These are phyloP conservation scores for Suillus americanus DNA, from an alignment of 768 basidiomycete genomes.

Conservation along the genomic window DNA sequence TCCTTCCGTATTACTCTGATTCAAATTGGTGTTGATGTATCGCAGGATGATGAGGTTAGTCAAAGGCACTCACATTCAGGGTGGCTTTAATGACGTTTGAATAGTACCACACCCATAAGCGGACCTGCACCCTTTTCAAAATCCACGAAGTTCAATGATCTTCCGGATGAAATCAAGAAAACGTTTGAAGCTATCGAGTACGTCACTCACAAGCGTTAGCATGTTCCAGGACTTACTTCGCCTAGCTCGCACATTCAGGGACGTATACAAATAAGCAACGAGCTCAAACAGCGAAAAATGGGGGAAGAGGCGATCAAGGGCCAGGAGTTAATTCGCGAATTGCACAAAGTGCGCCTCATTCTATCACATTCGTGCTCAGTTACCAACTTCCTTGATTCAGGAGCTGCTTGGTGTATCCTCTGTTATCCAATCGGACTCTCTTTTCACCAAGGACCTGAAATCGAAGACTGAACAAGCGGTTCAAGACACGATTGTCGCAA, in stretches of 20 bases:
- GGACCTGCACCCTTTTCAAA: constrained; percentile 37
- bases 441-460: constrained; percentile 68
- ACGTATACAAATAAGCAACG: constrained; percentile 77
- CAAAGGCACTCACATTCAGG: background rate
- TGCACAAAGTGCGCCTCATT: constrained; percentile 56
- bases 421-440: constrained; percentile 64
- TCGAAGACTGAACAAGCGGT: constrained; percentile 75
- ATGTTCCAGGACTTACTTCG: constrained; percentile 12
- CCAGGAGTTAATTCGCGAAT: constrained; percentile 61
- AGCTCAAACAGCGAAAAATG: constrained; percentile 72
- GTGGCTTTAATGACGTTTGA: background rate
- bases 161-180: constrained; percentile 67
- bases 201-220: constrained; percentile 18
- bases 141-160: constrained; percentile 79
- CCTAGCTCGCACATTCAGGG: constrained; percentile 70
- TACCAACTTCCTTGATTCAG: constrained; percentile 35
- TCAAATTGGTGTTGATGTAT: background rate
- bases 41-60: constrained; percentile 29
- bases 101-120: constrained; percentile 29
- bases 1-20: background rate
- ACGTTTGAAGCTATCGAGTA: constrained; percentile 73
- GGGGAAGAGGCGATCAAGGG: constrained; percentile 75
- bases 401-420: constrained; percentile 64
- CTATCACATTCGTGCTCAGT: background rate
- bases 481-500: constrained; percentile 77